Evolutionary conservation across 345 rosid species (phyloP), one percentile per base, ranked within the genome.

Genomic region (Aquilaria malaccensis): DNA sequence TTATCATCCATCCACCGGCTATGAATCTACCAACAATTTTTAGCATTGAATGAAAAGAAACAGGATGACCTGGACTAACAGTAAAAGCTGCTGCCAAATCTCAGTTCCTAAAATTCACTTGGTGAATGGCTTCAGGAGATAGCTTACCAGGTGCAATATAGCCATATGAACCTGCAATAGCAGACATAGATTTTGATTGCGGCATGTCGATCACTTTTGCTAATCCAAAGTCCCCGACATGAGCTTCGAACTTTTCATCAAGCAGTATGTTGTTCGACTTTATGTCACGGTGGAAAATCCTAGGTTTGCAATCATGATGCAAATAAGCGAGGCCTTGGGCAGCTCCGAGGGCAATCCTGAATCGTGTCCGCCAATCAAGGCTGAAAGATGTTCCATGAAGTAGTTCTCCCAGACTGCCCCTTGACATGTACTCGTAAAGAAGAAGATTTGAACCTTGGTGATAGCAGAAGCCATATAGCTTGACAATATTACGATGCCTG

Each of bases 91-190:
- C 22, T 22, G 22, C 22, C 22, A 22, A 22, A 22, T 22, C 13
- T 13, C 51, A 48, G 11, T 13, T 13, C 51, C 13, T 48, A 48
- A 9, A 48, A 9, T 37, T 37, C 7, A 37, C 43, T 4, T 37
- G 43, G 43, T 50, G 2, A 54, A 52, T n/a, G 41, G 68, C 14
- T 14, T 13, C 30, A 41, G 54, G 43, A 58, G 59, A 62, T 11
- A 48, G 58, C 71, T 77, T 76, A 80, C 82, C 91, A 51, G 98
- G 98, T 30, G 98, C 98, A 69, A 92, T 92, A 75, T 92, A 92
- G 76, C 98, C 98, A 61, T 92, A 92, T 61, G 98, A 89, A 62
- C 98, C 98, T 6, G 96, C 97, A 67, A 92, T 85, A 10, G 96
- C 91, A 1, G 98, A 89, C 98, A 92, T 85, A 29, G 98, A 87